Evolutionary conservation across 108 stramenopile species (phyloP).

Genomic region (Phaeodactylum tricornutum): DNA sequence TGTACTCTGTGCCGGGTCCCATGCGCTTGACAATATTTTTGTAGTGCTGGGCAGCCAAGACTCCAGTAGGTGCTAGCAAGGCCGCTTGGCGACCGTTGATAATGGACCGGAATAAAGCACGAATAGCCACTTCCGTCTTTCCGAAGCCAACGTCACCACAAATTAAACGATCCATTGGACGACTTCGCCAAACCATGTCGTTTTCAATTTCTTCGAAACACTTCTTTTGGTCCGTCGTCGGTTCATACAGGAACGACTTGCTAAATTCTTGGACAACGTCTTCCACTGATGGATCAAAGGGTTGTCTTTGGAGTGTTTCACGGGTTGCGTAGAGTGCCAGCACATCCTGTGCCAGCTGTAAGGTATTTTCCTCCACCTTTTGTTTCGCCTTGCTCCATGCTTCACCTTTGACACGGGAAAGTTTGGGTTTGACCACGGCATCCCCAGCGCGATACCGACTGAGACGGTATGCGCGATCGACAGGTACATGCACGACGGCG

Average conservation of each 20-base stretch:
- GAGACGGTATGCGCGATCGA: slow-evolving; percentile 71
- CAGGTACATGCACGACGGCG: slow-evolving; percentile 71
- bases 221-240: slow-evolving; percentile 79
- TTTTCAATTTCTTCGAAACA: slow-evolving; percentile 85
- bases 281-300: slow-evolving; percentile 59
- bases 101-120: slow-evolving; percentile 79
- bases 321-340: slow-evolving; percentile 55
- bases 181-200: slow-evolving; percentile 89
- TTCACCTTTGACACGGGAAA: slow-evolving; percentile 62
- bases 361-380: slow-evolving; percentile 65
- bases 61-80: slow-evolving; percentile 87
- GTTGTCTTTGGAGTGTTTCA: slow-evolving; percentile 47
- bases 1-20: slow-evolving; percentile 49
- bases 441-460: slow-evolving; percentile 72
- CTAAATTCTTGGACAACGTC: slow-evolving; percentile 56
- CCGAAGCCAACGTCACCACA: slow-evolving; percentile 99
- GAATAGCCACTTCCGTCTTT: slow-evolving; percentile 93
- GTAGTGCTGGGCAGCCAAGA: slow-evolving; percentile 91
- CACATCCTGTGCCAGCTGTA: slow-evolving; percentile 71
- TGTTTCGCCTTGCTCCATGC: slow-evolving; percentile 67
- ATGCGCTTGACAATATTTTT: slow-evolving; percentile 58
- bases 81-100: slow-evolving; percentile 85
- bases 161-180: slow-evolving; percentile 94
- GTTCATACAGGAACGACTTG: slow-evolving; percentile 61
- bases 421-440: slow-evolving; percentile 56